These are phyloP conservation scores for Moringa oleifera DNA, from an alignment of 345 rosid species.

Conservation along the genomic window DNA sequence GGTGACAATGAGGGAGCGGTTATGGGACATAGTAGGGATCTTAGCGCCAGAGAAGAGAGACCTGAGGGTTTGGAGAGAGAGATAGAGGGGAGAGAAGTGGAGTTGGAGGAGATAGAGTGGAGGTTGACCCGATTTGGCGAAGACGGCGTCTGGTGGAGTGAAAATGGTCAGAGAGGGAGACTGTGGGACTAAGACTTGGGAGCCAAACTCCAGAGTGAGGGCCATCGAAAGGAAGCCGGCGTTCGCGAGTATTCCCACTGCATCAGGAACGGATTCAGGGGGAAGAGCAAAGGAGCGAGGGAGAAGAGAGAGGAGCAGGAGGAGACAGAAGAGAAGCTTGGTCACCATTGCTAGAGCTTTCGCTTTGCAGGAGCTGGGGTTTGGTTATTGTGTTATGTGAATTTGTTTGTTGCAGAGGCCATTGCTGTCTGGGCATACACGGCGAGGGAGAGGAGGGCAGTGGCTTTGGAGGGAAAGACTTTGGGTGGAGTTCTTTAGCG, in stretches of 20 bases:
- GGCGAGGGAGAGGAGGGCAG: neutral
- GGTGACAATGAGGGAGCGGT: slow-evolving; percentile 24
- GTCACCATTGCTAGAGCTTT: slow-evolving; percentile 24
- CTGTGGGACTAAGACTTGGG: slow-evolving; percentile 10
- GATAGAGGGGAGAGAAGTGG: slow-evolving; percentile 27
- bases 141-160: slow-evolving; percentile 27
- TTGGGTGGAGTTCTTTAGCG: neutral
- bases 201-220: slow-evolving; percentile 27
- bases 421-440: too few relatives aligned
- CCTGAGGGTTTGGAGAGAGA: slow-evolving; percentile 15
- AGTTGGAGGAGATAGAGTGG: slow-evolving; percentile 28
- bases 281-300: slow-evolving; percentile 12
- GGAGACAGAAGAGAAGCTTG: slow-evolving; percentile 11
- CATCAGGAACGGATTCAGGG: slow-evolving; percentile 11
- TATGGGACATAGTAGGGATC: slow-evolving; percentile 28
- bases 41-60: slow-evolving; percentile 26
- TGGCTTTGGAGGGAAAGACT: neutral
- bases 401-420: neutral
- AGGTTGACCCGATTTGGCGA: slow-evolving; percentile 30
- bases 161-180: slow-evolving; percentile 32
- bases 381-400: neutral
- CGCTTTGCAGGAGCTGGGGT: neutral
- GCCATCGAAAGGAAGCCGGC: slow-evolving; percentile 27
- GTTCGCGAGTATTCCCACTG: slow-evolving; percentile 19
- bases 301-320: slow-evolving; percentile 3